Evolutionary conservation across 352 stramenopile genomes (phyloP).

Genomic region (Phytophthora macrochlamydospora): DNA sequence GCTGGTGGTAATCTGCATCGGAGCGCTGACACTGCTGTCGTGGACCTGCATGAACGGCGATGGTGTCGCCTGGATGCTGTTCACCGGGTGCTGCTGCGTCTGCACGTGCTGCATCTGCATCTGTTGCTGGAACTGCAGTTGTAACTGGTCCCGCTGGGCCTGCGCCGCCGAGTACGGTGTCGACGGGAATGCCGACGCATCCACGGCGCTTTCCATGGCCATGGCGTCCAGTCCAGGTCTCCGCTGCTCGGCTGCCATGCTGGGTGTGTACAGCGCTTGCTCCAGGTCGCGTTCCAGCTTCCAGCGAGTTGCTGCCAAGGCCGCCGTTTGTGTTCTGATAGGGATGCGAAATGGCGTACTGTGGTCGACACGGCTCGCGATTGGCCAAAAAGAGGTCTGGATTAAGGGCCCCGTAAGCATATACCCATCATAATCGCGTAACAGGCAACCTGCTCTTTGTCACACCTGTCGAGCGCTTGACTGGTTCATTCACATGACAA

Average conservation of each 20-base stretch:
- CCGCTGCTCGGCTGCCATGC: slow-evolving; percentile 25
- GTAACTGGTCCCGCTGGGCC: slow-evolving; percentile 22
- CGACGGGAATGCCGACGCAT: slow-evolving; percentile 14
- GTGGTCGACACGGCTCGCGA: background rate
- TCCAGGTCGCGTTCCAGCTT: background rate
- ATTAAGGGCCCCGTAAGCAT: background rate
- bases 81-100: slow-evolving; percentile 5
- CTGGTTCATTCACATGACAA: too few relatives aligned
- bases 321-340: too few relatives aligned
- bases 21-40: slow-evolving; percentile 1
- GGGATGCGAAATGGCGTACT: too few relatives aligned
- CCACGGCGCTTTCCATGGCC: slow-evolving; percentile 10
- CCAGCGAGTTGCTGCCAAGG: background rate
- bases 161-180: slow-evolving; percentile 18
- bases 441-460: too few relatives aligned
- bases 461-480: too few relatives aligned
- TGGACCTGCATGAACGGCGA: slow-evolving; percentile 28
- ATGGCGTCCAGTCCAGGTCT: slow-evolving; percentile 10
- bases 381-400: background rate
- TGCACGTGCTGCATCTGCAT: slow-evolving; percentile 16
- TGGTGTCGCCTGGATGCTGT: slow-evolving; percentile 21
- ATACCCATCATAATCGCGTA: background rate
- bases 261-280: too few relatives aligned
- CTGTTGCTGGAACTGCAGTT: slow-evolving; percentile 41
- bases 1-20: slow-evolving; percentile 16